Evolutionary conservation across 306 rosid species (phyloP), one percentile per base, ranked within the genome.

Genomic region (Macrotyloma uniflorum): DNA sequence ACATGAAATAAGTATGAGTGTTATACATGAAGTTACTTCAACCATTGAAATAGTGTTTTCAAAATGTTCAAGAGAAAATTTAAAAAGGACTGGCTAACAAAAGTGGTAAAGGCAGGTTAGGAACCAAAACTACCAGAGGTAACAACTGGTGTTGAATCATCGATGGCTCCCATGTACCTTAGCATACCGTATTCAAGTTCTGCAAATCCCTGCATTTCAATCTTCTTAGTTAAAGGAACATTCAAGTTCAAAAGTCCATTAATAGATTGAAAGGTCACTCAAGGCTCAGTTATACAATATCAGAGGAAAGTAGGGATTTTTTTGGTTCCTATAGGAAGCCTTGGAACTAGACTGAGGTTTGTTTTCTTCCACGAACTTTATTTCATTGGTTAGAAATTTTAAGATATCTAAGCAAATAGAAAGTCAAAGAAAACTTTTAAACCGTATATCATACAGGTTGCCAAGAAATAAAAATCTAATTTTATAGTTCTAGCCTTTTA

Each of bases 131-230:
- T 76, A 91, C 98, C 96, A 65, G 97, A 88, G 66, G 98, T 91
- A 55, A 91, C 94, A 58, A 94, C 82, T 54, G 86, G 97, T 46
- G 97, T 90, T 50, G 93, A 89, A 76, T 90, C 91, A 62, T 94
- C 93, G 12, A 94, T 88, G 71, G 96, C 96, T 85, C 90, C 88
- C 97, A 91, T 90, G 85, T 89, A 90, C 18, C 91, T 85, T 80
- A 94, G 83, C 97, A 94, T 90, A 46, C 94, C 97, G 53, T 91
- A 94, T 79, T 94, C 98, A 64, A 94, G 97, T 76, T 94, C 97
- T 10, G 98, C 98, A 80, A 94, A 91, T 35, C 94, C 98, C 98
- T 91, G 83, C 88, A 81, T 10, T 81, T 68, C 58, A 74, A 11
- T 26, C 55, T 71, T 72, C 35, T 74, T 82, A 49, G 68, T 28